phyloP scores from a whole-genome alignment of 495 filamentous ascomycete species.

The Thermothielavioides terrestris region DNA sequence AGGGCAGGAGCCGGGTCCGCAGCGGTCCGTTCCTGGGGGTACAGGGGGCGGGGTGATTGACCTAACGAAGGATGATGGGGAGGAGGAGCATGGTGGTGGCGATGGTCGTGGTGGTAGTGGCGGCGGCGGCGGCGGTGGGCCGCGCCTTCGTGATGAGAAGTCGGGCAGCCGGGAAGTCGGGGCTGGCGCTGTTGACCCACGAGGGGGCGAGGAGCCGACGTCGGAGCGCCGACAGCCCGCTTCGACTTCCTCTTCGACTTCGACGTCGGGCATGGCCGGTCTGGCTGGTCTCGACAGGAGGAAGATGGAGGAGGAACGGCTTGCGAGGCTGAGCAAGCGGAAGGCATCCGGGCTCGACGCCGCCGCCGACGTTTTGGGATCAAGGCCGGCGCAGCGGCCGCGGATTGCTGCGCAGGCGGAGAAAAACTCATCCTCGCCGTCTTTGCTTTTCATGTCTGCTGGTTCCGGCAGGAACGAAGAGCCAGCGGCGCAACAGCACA shows the following conservation, averaged over 20 bases:
- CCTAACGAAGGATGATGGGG: conserved; percentile 17
- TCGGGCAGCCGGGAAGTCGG: neutral
- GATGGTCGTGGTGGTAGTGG: neutral
- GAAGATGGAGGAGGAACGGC: conserved; percentile 78
- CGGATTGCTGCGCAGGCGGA: conserved; percentile 6
- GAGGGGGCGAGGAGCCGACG: too few relatives aligned
- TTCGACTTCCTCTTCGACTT: neutral
- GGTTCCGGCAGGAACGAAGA: neutral
- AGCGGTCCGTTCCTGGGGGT: neutral
- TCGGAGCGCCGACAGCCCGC: too few relatives aligned
- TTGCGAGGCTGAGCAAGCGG: conserved; percentile 57
- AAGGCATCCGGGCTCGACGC: conserved; percentile 34
- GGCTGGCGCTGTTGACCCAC: too few relatives aligned
- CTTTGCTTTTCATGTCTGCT: neutral
- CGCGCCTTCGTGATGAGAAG: neutral
- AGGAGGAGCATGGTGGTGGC: neutral
- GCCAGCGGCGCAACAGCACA: neutral
- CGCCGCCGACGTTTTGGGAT: neutral
- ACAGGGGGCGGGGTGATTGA: conserved; percentile 4
- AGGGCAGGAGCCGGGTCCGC: conserved; percentile 21
- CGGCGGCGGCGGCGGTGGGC: neutral
- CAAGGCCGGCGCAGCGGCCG: conserved; percentile 21
- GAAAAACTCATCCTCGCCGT: neutral
- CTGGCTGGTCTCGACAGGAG: conserved; percentile 60
- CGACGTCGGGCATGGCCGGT: neutral